Base-by-base conservation (phyloP, 1,284 basidiomycete species). In the Leucoagaricus sp. region DNA sequence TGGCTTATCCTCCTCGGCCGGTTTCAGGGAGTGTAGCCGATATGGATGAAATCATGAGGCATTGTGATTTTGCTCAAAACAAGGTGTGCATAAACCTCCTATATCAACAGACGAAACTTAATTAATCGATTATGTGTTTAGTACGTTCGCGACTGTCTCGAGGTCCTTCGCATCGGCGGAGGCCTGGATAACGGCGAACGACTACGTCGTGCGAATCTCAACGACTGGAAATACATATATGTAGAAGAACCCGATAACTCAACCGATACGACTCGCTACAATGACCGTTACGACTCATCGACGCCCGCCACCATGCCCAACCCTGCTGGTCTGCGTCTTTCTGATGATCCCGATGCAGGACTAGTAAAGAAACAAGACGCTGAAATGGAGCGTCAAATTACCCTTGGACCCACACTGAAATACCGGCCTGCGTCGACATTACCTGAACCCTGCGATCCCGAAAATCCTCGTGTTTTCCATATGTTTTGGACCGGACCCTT, bases 401-500 rank as follows among this genome's bases (percentile, higher is more conserved):
- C 60, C 10, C 70, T 79, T 9, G 71, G 77, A 0, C 49, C 68
- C 7, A 63, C 73, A 25, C 64, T 69, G 29, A 62, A 62, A 13
- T 70, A 87, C 66, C 81, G 78, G 56, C 83, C 86, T 3, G 80
- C 83, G 62, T 76, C 81, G 58, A 77, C 85, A 1, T 77, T 86
- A 58, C 75, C 70, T 3, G 65, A 71, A 3, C 76, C 83, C 1
- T 93, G 89, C 73, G 88, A 91, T 63, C 77, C 82, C 2, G 80
- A 85, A 29, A 83, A 89, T 65, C 88, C 87, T 1, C 77, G 85
- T 28, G 72, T 90, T 8, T 91, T 86, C 74, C 89, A 92, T 72
- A 91, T 91, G 82, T 92, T 90, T 72, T 91, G 89, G 89, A 87
- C 88, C 2, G 89, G 89, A 0, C 82, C 87, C 0, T 91, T 92